Base-by-base conservation (phyloP, 2,329 filamentous ascomycete species). In the Colletotrichum lindemuthianum region DNA sequence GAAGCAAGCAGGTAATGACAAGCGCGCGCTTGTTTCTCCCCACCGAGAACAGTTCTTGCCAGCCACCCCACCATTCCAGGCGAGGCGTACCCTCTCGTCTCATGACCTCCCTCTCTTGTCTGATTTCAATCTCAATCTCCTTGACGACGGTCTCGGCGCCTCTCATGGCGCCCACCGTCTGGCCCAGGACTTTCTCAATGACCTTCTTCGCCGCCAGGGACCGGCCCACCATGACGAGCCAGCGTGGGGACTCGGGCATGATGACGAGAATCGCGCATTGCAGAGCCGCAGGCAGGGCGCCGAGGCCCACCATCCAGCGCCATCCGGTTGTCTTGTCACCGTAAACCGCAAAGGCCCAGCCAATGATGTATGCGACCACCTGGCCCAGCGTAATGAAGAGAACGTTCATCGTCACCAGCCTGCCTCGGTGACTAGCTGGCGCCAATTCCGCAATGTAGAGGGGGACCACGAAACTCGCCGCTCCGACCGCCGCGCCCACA, bases 261-360 rank as follows among this genome's bases (percentile, higher is more conserved):
- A 88, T 81, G 2, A 88, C 70, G 64, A 97, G 79, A 59, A 96
- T 79, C 0, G 82, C 74, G 6, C 87, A 85, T 74, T 97, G 95
- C 4, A 93, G 59, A 0, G 86, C 75, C 0, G 93, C 94, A 0
- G 95, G 95, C 33, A 90, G 67, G 8, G 91, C 91, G 1, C 94
- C 95, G 0, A 97, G 77, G 0, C 94, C 94, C 0, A 97, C 93
- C 86, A 97, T 94, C 89, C 92, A 96, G 53, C 93, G 84, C 94
- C 95, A 98, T 2, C 91, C 92, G 11, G 84, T 85, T 40, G 72
- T 73, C 24, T 74, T 70, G 61, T 79, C 75, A 0, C 81, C 85
- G 63, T 81, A 81, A 60, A 85, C 83, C 6, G 88, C 84, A 50
- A 97, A 90, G 0, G 83, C 76, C 90, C 92, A 97, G 1, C 95